Conservation (phyloP, 139 green algal genomes). For the Chlamydomonas incerta region DNA sequence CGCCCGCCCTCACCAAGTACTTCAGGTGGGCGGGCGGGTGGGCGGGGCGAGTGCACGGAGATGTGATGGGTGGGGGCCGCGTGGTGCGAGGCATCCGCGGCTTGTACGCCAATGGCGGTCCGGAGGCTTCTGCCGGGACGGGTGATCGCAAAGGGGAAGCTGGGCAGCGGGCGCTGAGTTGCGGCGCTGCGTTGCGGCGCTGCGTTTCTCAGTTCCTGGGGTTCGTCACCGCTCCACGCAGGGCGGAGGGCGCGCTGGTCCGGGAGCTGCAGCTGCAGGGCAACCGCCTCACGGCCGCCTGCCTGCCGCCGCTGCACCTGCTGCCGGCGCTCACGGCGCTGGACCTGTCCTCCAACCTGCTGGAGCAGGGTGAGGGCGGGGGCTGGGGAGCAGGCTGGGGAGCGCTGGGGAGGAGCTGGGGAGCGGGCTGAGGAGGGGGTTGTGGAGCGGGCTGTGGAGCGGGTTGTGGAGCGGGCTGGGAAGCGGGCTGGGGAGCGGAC, state of each 20-base stretch:
- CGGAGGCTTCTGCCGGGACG: too few species aligned
- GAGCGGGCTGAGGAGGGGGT: neutral
- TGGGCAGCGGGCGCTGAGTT: too few species aligned
- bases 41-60: neutral
- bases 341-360: conserved; percentile 21
- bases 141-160: too few species aligned
- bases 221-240: neutral
- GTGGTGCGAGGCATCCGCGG: too few species aligned
- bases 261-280: conserved; percentile 17
- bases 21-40: conserved; percentile 21
- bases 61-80: neutral
- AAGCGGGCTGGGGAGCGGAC: neutral
- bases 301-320: conserved; percentile 22
- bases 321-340: conserved; percentile 1
- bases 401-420: neutral
- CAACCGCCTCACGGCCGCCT: conserved; percentile 21
- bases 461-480: neutral
- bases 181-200: too few species aligned
- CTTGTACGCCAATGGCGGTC: too few species aligned
- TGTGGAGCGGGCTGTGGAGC: too few species aligned
- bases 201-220: too few species aligned
- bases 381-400: neutral
- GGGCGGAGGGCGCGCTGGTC: conserved; percentile 27
- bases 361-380: neutral
- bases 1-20: neutral